These are phyloP conservation scores for Fusarium sp. DNA, from an alignment of 2,329 filamentous ascomycete species.

Conservation along the genomic window DNA sequence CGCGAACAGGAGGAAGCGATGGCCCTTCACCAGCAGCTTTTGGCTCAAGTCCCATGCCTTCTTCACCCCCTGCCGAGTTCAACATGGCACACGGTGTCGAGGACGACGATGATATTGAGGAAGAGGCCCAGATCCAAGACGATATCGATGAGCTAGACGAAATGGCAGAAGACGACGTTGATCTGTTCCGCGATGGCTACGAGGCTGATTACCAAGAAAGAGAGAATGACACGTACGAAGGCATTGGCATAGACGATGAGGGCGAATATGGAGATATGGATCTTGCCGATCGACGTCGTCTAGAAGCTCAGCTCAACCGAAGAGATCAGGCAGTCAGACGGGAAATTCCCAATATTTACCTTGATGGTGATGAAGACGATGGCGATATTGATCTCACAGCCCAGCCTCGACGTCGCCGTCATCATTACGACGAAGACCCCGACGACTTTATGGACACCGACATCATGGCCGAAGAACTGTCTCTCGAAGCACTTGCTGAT, in stretches of 20 bases:
- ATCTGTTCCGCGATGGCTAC: conserved; percentile 80
- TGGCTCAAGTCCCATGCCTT: conserved; percentile 74
- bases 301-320: conserved; percentile 79
- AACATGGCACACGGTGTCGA: conserved; percentile 75
- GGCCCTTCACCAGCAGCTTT: conserved; percentile 63
- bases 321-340: conserved; percentile 78
- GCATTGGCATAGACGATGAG: conserved; percentile 80
- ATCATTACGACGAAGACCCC: conserved; percentile 93
- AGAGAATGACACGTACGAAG: conserved; percentile 77
- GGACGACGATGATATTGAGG: conserved; percentile 78
- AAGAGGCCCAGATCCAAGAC: conserved; percentile 78
- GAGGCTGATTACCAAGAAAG: conserved; percentile 77
- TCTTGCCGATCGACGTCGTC: conserved; percentile 72
- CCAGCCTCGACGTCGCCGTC: conserved; percentile 85
- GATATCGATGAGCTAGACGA: conserved; percentile 84
- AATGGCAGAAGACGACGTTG: conserved; percentile 83
- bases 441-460: conserved; percentile 93
- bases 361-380: conserved; percentile 87
- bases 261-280: conserved; percentile 79
- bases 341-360: conserved; percentile 78
- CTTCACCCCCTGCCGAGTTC: conserved; percentile 71
- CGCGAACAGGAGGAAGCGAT: conserved; percentile 65
- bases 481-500: conserved; percentile 89
- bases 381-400: conserved; percentile 85
- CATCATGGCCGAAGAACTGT: conserved; percentile 95